Evolutionary conservation across 1,284 basidiomycete genomes (phyloP), one percentile per base, ranked within the genome.

Genomic region (Irpex sp.): DNA sequence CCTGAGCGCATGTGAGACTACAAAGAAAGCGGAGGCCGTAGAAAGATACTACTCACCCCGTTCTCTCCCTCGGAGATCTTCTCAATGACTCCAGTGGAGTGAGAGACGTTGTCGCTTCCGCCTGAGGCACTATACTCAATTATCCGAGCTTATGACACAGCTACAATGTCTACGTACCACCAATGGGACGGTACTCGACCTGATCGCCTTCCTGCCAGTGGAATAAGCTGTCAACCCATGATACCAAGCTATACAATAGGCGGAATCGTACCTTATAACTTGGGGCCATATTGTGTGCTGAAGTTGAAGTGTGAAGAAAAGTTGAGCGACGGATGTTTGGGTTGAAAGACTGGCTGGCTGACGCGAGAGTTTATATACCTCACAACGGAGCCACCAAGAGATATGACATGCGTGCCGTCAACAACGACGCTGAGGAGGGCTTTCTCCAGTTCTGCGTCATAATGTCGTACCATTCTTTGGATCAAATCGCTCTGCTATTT

Each of bases 181-280:
- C 81, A 36, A 81, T 75, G 51, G 78, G 78, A 62, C 77, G 74
- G 65, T 81, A 82, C 65, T 80, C 77, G 65, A 81, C 77, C 63
- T 71, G 75, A 64, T 81, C 78, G 58, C 79, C 79, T 66, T 71
- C 66, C 79, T 79, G 15, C 40, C 8, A 7, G 40, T 44, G 40
- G 40, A 11, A 44, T 44, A 9, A 9, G 37, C 3, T 11, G 56
- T n/a, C 15, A 57, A 6, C 15, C 8, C 40, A 8, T 15, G 56
- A 26, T 26, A 26, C 26, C 26, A 26, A 26, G 26, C 26, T 3
- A 26, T 26, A 26, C 4, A 26, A 26, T 2, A 26, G 26, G 4
- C 26, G 26, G 3, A 4, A 26, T 26, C 3, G 26, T 26, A 26
- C 26, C 26, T 26, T 26, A 4, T 26, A 26, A 26, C 26, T 26